Evolutionary conservation across 257 asterid species (phyloP).

Genomic region (Jacaranda copaia): DNA sequence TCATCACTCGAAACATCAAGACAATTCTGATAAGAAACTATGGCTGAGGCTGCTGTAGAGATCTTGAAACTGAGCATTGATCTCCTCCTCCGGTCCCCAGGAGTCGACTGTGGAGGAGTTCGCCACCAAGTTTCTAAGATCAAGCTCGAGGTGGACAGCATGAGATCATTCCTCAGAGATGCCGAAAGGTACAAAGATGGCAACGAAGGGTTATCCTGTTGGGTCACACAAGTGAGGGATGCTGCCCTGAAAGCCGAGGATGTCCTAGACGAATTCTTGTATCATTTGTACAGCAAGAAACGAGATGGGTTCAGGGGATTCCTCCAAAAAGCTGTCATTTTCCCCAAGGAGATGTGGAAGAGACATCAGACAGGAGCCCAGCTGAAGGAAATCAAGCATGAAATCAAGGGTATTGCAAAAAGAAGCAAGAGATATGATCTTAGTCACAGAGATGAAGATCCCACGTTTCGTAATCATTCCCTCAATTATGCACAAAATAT

Average conservation of each 20-base stretch:
- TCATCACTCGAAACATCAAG: neutral
- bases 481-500: conserved; percentile 12
- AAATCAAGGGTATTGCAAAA: conserved; percentile 18
- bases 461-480: neutral
- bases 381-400: conserved; percentile 13
- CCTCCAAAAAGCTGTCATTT: neutral
- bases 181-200: conserved; percentile 24
- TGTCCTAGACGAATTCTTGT: conserved; percentile 18
- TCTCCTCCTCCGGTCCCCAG: neutral
- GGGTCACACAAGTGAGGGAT: conserved; percentile 25
- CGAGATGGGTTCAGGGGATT: neutral
- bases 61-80: neutral
- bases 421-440: conserved; percentile 30
- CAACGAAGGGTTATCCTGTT: neutral
- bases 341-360: conserved; percentile 25
- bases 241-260: conserved; percentile 24
- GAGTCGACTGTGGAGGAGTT: neutral
- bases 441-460: conserved; percentile 21
- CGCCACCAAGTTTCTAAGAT: conserved; percentile 16
- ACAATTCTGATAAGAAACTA: neutral
- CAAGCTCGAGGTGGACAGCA: conserved; percentile 27
- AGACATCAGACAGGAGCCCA: neutral
- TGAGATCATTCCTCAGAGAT: conserved; percentile 16
- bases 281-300: conserved; percentile 4
- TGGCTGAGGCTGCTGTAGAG: conserved; percentile 22